Conservation (phyloP, 352 stramenopile genomes). For the Phytophthora cryptogea region DNA sequence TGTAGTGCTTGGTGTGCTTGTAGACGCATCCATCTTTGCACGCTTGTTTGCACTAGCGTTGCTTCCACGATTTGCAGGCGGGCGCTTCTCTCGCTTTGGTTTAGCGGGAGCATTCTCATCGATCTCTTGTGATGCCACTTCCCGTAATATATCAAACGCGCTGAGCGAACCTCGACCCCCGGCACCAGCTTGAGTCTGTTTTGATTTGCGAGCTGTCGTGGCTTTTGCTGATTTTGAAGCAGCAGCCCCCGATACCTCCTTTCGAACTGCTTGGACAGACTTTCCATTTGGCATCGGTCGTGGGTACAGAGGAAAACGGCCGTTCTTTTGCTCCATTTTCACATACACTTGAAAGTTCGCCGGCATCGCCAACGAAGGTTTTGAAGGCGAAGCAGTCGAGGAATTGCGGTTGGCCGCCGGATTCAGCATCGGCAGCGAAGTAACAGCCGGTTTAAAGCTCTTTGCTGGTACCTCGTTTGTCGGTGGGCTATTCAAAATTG, state of each 20-base stretch:
- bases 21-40: slow-evolving; percentile 33
- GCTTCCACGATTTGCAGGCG: slow-evolving; percentile 8
- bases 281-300: slow-evolving; percentile 30
- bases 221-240: slow-evolving; percentile 32
- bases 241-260: slow-evolving; percentile 18
- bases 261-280: slow-evolving; percentile 17
- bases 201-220: slow-evolving; percentile 31
- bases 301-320: slow-evolving; percentile 32
- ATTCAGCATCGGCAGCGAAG: slow-evolving; percentile 47
- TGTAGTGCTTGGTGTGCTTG: slow-evolving; percentile 19
- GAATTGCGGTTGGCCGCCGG: slow-evolving; percentile 17
- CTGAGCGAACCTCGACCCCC: slow-evolving; percentile 45
- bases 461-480: slow-evolving; percentile 45
- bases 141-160: slow-evolving; percentile 81
- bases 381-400: slow-evolving; percentile 15
- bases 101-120: slow-evolving; percentile 35
- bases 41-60: slow-evolving; percentile 31
- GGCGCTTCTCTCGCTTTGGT: slow-evolving; percentile 40
- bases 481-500: slow-evolving; percentile 71
- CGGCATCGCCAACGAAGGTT: slow-evolving; percentile 21
- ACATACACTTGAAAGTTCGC: slow-evolving; percentile 49
- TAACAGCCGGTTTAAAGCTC: slow-evolving; percentile 33
- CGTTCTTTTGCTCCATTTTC: slow-evolving; percentile 63
- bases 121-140: slow-evolving; percentile 79
- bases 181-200: slow-evolving; percentile 24